Percentiles rank a stretch among this genome's conserved stretches.
Evolutionary conservation across 2,329 filamentous ascomycete species (phyloP).

Genomic region (Claviceps quebecensis): DNA sequence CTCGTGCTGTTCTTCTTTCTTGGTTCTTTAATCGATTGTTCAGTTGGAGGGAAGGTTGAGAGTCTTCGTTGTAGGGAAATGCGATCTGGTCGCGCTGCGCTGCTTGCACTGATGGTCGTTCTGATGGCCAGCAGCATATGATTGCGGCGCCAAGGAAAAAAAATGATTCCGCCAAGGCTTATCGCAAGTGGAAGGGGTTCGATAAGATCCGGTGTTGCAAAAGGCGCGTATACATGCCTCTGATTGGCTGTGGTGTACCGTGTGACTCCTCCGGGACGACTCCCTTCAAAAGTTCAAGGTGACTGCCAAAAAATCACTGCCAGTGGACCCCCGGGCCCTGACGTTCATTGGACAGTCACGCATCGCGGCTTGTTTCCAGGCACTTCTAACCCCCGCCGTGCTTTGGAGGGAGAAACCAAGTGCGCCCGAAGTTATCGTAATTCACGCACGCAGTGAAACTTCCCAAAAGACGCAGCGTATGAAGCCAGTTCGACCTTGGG

Average conservation of each 20-base stretch:
- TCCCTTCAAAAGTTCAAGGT: neutral
- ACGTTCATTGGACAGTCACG: constrained; percentile 1
- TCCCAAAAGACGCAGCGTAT: constrained; percentile 12
- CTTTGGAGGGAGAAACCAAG: constrained; percentile 3
- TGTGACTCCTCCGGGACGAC: neutral
- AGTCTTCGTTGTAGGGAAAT: neutral
- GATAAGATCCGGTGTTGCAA: neutral
- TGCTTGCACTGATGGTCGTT: neutral
- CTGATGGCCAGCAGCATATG: neutral
- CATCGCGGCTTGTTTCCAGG: neutral
- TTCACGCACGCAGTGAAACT: constrained; percentile 12
- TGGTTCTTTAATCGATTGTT: neutral
- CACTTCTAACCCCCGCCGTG: constrained; percentile 10
- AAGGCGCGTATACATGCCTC: neutral
- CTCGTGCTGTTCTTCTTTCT: neutral
- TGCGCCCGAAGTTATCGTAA: constrained; percentile 14
- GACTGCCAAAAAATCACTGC: neutral
- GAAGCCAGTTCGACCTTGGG: constrained; percentile 13
- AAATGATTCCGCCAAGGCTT: constrained; percentile 1
- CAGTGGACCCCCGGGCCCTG: neutral
- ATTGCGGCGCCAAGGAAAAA: neutral
- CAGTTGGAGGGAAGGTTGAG: neutral
- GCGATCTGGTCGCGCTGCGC: neutral
- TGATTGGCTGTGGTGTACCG: neutral
- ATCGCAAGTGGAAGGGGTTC: constrained; percentile 1